Evolutionary conservation across 495 filamentous ascomycete genomes (phyloP).

Genomic region (Rhypophila decipiens): DNA sequence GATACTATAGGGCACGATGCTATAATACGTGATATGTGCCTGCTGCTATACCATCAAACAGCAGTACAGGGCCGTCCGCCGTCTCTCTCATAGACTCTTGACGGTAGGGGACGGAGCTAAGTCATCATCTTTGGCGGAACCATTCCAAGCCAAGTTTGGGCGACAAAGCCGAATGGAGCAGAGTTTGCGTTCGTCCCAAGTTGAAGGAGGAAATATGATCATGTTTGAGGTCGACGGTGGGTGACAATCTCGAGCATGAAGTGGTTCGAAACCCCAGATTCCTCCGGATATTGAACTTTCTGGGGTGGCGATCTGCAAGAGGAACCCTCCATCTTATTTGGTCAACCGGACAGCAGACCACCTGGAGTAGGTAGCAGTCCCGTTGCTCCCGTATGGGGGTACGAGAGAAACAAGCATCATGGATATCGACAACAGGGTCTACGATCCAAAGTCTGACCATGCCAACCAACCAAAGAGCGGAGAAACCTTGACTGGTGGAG

Average conservation of each 20-base stretch:
- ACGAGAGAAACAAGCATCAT: too few species aligned
- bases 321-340: background rate
- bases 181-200: slow-evolving; percentile 17
- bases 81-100: too few species aligned
- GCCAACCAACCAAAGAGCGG: too few species aligned
- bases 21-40: slow-evolving; percentile 26
- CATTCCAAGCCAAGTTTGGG: slow-evolving; percentile 12
- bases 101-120: slow-evolving; percentile 13
- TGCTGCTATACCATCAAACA: slow-evolving; percentile 17
- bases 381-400: too few species aligned
- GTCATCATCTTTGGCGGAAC: slow-evolving; percentile 16
- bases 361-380: too few species aligned
- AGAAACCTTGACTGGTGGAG: background rate
- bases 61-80: too few species aligned
- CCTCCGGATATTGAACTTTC: slow-evolving; percentile 11
- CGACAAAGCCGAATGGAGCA: slow-evolving; percentile 7
- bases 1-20: slow-evolving; percentile 11
- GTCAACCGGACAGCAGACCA: too few species aligned
- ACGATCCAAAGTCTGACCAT: too few species aligned
- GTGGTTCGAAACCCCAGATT: slow-evolving; percentile 24
- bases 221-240: slow-evolving; percentile 11
- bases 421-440: too few species aligned
- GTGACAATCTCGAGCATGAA: slow-evolving; percentile 1
- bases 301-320: slow-evolving; percentile 2
- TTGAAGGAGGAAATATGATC: background rate